Base-by-base conservation (phyloP, 345 rosid species). In the Aethionema arabicum region DNA sequence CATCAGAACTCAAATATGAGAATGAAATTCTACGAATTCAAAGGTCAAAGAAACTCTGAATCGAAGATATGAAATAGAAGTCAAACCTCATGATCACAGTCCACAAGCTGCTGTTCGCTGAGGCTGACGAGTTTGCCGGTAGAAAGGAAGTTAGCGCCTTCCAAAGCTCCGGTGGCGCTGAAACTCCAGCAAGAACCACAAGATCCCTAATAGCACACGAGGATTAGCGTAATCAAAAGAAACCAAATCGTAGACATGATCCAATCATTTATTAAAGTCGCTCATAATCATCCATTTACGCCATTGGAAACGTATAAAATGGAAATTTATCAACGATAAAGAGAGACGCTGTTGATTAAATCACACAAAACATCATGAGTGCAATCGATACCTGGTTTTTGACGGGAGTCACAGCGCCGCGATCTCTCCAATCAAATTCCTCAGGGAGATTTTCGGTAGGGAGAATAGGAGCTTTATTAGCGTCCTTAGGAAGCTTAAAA, bases 171-270 rank as follows among this genome's bases (percentile, higher is more conserved):
- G 1, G 96, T 84, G 8, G 97, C 72, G 53, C 99, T 93, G 73
- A 93, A 93, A 77, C 96, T 77, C 99, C 99, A 93, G 81, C 99
- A 93, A 3, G 99, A 93, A 33, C 99, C 99, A 41, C 99, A 93
- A 5, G 91, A 82, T 65, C 97, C 99, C 99, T 91, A 73, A 21
- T 33, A 46, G 33, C 15, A 41, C 63, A 74, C 41, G 31, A 33
- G 30, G 41, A 32, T 38, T 4, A 59, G 0, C 2, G 7, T 11
- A 32, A 30, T 33, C 16, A 6, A 52, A 8, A 46, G 6, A n/a
- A 1, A 31, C 40, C 16, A 15, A 35, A 62, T 36, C 35, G 31
- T 31, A n/a, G 6, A 48, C 13, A 13, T 56, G 21, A 29, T 32
- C 3, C 12, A 57, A 5, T 21, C 27, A 21, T 21, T 15, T 11